Evolutionary conservation across 257 asterid species (phyloP).

Genomic region (Primulina huaijiensis): DNA sequence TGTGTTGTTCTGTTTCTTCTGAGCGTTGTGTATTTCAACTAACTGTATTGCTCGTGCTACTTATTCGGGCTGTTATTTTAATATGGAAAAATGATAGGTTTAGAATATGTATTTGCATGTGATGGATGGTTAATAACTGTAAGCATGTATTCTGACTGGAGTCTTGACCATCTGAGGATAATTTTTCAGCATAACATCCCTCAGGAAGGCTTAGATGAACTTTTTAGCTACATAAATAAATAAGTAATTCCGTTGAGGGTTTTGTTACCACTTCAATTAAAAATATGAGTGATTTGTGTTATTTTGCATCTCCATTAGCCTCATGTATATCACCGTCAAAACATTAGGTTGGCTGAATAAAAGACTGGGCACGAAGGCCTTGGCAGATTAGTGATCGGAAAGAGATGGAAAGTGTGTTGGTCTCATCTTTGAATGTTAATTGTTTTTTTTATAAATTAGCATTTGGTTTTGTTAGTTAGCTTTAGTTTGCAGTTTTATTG

Average conservation of each 20-base stretch:
- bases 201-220: background rate
- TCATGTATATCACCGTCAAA: background rate
- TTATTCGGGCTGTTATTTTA: background rate
- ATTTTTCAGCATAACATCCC: background rate
- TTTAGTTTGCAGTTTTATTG: background rate
- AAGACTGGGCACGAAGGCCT: background rate
- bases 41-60: background rate
- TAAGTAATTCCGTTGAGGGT: background rate
- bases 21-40: background rate
- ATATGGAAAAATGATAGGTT: background rate
- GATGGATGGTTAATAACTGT: background rate
- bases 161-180: background rate
- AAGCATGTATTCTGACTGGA: background rate
- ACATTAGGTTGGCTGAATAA: background rate
- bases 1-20: background rate
- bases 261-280: too few species aligned
- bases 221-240: background rate
- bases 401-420: background rate
- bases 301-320: background rate
- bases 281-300: background rate
- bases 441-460: background rate
- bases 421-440: background rate
- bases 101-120: background rate
- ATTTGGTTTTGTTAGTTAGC: conserved; percentile 13
- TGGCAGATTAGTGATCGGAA: background rate